Base-by-base conservation (phyloP, 371 early-diverging fungal species). In the Capniomyces stellatus region DNA sequence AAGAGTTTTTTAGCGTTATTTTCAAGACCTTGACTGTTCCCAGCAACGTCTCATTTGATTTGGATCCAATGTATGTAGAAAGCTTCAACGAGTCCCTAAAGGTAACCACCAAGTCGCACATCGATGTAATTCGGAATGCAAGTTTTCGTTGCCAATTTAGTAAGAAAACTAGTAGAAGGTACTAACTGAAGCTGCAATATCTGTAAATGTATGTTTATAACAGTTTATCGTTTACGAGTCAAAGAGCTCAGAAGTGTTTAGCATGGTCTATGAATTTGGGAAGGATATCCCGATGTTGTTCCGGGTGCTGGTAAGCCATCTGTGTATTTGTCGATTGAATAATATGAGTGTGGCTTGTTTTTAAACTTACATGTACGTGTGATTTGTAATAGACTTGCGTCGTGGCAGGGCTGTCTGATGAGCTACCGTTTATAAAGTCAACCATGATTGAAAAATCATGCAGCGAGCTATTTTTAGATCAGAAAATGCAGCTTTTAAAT, bases 321-420 rank as follows among this genome's bases (percentile, higher is more conserved):
- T 60, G 74, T 68, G 8, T n/a, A 29, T 23, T 8, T 12, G n/a
- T 47, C 25, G n/a, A n/a, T n/a, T n/a, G n/a, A n/a, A n/a, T n/a
- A n/a, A n/a, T n/a, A n/a, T n/a, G n/a, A n/a, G n/a, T n/a, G n/a
- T n/a, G n/a, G n/a, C n/a, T n/a, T n/a, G n/a, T n/a, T n/a, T n/a
- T n/a, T n/a, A n/a, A n/a, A n/a, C n/a, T n/a, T n/a, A n/a, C n/a
- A n/a, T n/a, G n/a, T n/a, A n/a, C n/a, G n/a, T n/a, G n/a, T n/a
- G n/a, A n/a, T n/a, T n/a, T n/a, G n/a, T n/a, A n/a, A 24, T 58
- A 82, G 83, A 71, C 76, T 61, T 68, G 67, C n/a, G 72, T 80
- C 13, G 71, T 80, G 15, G 61, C 69, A 21, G 61, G 63, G n/a
- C 31, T 82, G 13, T 62, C 58, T 19, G 22, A 39, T 29, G 50